Evolutionary conservation across 148 eudicot species (phyloP).

Genomic region (Rhododendron simsii): DNA sequence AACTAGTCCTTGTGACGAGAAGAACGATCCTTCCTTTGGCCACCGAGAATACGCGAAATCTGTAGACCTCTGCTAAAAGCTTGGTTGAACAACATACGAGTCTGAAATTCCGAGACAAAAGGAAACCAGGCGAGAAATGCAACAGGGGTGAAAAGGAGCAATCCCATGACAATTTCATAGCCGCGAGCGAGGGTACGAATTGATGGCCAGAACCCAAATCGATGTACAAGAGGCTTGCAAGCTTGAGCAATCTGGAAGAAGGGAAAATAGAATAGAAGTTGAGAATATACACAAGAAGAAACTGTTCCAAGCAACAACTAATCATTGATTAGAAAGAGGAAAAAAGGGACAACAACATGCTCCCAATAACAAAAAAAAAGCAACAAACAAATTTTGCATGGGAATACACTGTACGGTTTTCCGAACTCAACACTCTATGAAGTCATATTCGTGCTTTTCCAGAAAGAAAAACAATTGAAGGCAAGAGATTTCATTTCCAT

Average conservation of each 20-base stretch:
- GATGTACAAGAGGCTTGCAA: constrained; percentile 45
- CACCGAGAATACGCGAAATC: constrained; percentile 81
- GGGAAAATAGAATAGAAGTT: not conserved
- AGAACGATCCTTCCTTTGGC: constrained; percentile 69
- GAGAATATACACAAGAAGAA: not conserved
- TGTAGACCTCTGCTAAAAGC: constrained; percentile 89
- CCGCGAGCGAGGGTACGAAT: constrained; percentile 72
- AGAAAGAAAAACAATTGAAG: not conserved
- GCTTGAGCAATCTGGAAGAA: constrained; percentile 65
- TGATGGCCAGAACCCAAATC: constrained; percentile 64
- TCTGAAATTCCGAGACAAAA: constrained; percentile 77
- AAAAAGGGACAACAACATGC: not conserved
- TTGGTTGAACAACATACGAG: constrained; percentile 81
- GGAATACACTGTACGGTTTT: not conserved
- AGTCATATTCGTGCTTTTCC: not conserved
- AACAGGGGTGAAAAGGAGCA: constrained; percentile 75
- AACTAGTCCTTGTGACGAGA: constrained; percentile 58
- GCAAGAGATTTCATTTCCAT: not conserved
- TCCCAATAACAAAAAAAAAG: not conserved
- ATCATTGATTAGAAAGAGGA: not conserved
- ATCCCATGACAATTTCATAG: constrained; percentile 72
- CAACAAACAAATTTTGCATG: not conserved
- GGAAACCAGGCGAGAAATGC: constrained; percentile 91
- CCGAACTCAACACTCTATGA: not conserved
- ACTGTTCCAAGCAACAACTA: not conserved